A percentile compares a stretch with the other conserved stretches of the same genome.
Conservation (phyloP, 495 filamentous ascomycete species). For the Saxophila tyrrhenica region DNA sequence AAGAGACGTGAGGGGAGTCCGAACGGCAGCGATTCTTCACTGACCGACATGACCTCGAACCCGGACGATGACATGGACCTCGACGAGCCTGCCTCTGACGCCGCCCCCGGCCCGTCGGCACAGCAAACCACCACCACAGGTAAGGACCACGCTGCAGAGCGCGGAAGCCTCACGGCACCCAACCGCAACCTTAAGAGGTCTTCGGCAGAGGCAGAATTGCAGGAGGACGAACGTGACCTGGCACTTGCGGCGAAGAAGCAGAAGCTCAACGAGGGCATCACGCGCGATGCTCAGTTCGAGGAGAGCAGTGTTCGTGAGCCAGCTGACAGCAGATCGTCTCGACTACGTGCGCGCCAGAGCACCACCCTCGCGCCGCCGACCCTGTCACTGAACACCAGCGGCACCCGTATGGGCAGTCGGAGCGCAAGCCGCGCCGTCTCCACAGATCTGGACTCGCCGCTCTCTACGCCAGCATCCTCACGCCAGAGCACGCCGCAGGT, state of each 20-base stretch:
- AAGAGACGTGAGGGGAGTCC: constrained; percentile 5
- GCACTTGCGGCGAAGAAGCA: constrained; percentile 17
- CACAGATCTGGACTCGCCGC: constrained; percentile 12
- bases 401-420: not conserved
- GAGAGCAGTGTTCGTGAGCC: constrained; percentile 22
- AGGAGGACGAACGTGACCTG: constrained; percentile 16
- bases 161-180: constrained; percentile 14
- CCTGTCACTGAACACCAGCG: not conserved
- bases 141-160: constrained; percentile 20
- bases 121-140: not conserved
- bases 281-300: constrained; percentile 12
- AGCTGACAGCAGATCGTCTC: not conserved
- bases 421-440: constrained; percentile 5
- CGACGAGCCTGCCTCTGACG: not conserved
- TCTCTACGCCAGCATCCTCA: constrained; percentile 15
- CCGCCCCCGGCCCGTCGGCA: not conserved
- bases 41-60: constrained; percentile 14
- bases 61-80: constrained; percentile 6
- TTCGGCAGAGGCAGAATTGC: constrained; percentile 10
- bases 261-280: constrained; percentile 17
- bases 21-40: constrained; percentile 8
- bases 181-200: constrained; percentile 13
- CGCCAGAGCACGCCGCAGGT: constrained; percentile 17
- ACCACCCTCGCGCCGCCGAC: constrained; percentile 7
- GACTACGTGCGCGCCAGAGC: not conserved